Evolutionary conservation across 345 rosid genomes (phyloP), one percentile per base, ranked within the genome.

Genomic region (Eucalyptus polyanthemos): DNA sequence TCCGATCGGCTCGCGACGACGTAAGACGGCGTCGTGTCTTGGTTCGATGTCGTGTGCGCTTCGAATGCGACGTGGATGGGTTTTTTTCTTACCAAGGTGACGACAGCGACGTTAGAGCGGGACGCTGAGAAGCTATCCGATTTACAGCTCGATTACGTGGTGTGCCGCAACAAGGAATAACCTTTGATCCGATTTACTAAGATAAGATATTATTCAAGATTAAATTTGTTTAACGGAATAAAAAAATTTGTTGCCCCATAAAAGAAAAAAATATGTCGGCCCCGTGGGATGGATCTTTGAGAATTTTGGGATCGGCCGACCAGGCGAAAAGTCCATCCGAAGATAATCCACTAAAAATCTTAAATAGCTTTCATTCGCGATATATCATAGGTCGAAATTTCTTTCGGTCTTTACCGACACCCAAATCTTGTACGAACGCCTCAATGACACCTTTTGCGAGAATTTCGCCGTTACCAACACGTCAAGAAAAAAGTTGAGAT

Each of bases 401-500:
- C 19, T 65, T n/a, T 65, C 15, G 37, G 3, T 14, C 37, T 65
- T 65, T 34, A 8, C 19, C 21, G 19, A 29, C 11, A n/a, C 76
- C 76, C 21, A 14, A 7, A 65, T 6, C n/a, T 62, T 6, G 34
- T 3, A 27, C 69, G 31, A 27, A 62, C 27, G 69, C 14, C 34
- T 12, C 15, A 13, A 27, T 12, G n/a, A 58, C 1, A 58, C 65
- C n/a, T 58, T 25, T 58, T 6, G 65, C 25, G n/a, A 1, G 2
- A 25, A 58, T 58, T 27, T 27, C 13, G 3, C 29, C 65, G 65
- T 58, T 25, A 5, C 13, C 6, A 11, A 25, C 27, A 11, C 31
- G 69, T 13, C 16, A 2, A 14, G 17, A n/a, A n/a, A n/a, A n/a
- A n/a, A n/a, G 5, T n/a, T 8, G 1, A 3, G 2, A 14, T n/a